Evolutionary conservation across 345 rosid genomes (phyloP).

Genomic region (Arabis hirsuta): DNA sequence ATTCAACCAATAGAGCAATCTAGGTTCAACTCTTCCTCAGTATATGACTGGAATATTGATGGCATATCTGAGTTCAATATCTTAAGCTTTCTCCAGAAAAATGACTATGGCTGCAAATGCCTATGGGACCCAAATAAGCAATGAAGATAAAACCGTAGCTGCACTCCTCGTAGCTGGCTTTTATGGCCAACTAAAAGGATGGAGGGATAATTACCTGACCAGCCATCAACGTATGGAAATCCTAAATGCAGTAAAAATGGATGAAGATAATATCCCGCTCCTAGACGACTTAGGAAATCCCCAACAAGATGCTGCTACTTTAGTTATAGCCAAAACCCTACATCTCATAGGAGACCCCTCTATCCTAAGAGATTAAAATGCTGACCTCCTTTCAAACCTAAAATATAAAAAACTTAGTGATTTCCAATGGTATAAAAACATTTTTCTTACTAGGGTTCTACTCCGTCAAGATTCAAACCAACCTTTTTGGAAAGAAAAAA

Average conservation of each 20-base stretch:
- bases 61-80: no score
- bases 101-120: neutral
- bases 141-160: neutral
- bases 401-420: neutral
- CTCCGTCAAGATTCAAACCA: neutral
- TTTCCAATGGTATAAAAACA: conserved; percentile 14
- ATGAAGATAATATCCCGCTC: neutral
- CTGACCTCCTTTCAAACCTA: neutral
- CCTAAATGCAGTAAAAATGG: neutral
- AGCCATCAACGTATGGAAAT: neutral
- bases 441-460: neutral
- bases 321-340: neutral
- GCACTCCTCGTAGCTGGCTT: neutral
- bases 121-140: neutral
- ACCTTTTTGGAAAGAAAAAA: no score
- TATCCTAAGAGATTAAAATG: neutral
- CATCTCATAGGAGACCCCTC: neutral
- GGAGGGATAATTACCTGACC: neutral
- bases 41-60: no score
- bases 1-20: no score
- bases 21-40: no score
- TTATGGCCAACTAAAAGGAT: neutral
- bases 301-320: neutral
- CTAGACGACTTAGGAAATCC: neutral
- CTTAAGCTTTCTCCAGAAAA: no score